Conservation (phyloP, 2,329 filamentous ascomycete genomes). For the Calonectria hongkongensis region DNA sequence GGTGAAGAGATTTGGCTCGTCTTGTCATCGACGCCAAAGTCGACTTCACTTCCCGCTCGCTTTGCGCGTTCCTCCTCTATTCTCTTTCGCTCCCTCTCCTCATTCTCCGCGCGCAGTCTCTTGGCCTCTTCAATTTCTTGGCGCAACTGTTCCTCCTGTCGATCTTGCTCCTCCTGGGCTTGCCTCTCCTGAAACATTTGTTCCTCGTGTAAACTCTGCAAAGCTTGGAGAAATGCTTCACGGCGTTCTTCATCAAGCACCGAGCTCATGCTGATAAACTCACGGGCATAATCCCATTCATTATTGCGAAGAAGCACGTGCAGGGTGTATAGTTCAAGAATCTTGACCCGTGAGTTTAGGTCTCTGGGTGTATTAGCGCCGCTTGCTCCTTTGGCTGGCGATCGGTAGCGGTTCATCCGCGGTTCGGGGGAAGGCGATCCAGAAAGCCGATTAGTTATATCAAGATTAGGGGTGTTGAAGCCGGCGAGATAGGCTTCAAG, state of each 20-base stretch:
- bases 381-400: slow-evolving; percentile 69
- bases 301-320: slow-evolving; percentile 95
- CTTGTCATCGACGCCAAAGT: slow-evolving; percentile 80
- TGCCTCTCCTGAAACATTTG: slow-evolving; percentile 81
- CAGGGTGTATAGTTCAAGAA: slow-evolving; percentile 95
- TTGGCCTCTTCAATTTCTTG: slow-evolving; percentile 75
- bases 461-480: slow-evolving; percentile 82
- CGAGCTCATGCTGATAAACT: slow-evolving; percentile 91
- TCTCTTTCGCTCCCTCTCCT: slow-evolving; percentile 71
- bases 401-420: slow-evolving; percentile 63
- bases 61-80: slow-evolving; percentile 72
- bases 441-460: slow-evolving; percentile 79
- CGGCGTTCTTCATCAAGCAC: slow-evolving; percentile 94
- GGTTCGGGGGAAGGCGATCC: slow-evolving; percentile 63
- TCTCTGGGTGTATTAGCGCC: slow-evolving; percentile 90
- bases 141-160: slow-evolving; percentile 74
- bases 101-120: slow-evolving; percentile 74
- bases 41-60: slow-evolving; percentile 75
- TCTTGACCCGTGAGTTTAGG: slow-evolving; percentile 88
- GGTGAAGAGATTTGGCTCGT: slow-evolving; percentile 58
- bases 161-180: slow-evolving; percentile 75
- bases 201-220: slow-evolving; percentile 90
- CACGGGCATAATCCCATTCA: slow-evolving; percentile 95
- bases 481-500: slow-evolving; percentile 93
- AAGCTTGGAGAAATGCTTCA: slow-evolving; percentile 90